Evolutionary conservation across 352 stramenopile genomes (phyloP), one percentile per base, ranked within the genome.

Genomic region (Phytophthora idaei): DNA sequence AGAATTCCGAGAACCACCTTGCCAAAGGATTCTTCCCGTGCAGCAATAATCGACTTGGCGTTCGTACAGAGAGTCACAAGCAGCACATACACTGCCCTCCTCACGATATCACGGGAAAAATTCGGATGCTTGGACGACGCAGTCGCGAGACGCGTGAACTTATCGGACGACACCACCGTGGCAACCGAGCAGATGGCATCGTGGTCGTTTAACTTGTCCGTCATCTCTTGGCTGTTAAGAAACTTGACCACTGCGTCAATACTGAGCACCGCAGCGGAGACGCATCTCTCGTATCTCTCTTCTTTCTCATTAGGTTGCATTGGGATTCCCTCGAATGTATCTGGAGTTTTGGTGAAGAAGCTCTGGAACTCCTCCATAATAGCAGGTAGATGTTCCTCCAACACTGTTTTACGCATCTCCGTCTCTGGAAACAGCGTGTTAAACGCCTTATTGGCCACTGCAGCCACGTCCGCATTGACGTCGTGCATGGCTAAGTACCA

Each of bases 401-500:
- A 28, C 41, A 83, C 75, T 0, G 65, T 64, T 28, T 75, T 48
- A 9, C 69, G 53, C 61, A 69, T 70, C 10, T 73, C 69, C 0
- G 57, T 54, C 9, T 81, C 78, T 1, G 74, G 57, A 27, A 90
- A 89, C 14, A 95, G 63, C 60, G 67, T 56, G 3, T 81, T 69
- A 27, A 93, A 83, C 8, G 84, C 84, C 39, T 80, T 76, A 5
- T 52, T 81, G 9, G 87, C 82, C 21, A 77, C 34, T 7, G 57
- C 52, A 5, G 84, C 81, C 2, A 86, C 82, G 14, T 95, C 85
- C 3, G 54, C 51, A 51, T 85, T 89, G 21, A 78, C 56, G 46
- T 95, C 87, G 63, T 95, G 83, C 85, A 93, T 93, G 7, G 85
- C 85, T 47, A 94, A 61, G 51, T 85, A 80, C 87, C 87, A 95